Percentiles rank a stretch among this genome's conserved stretches.
phyloP scores from a whole-genome alignment of 495 filamentous ascomycete species.

The Neurospora sp. region DNA sequence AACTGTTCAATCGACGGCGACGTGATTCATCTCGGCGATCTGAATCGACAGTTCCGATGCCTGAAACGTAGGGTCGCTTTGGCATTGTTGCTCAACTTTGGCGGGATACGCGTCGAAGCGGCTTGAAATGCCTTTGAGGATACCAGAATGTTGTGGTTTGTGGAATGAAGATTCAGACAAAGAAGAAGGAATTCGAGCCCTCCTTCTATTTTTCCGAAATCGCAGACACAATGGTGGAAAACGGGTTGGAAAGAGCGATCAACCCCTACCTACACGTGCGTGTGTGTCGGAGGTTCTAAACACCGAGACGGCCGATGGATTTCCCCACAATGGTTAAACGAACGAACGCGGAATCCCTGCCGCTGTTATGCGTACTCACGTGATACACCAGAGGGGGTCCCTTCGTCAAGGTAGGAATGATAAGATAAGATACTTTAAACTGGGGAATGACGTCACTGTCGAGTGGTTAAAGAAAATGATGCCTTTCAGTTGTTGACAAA shows the following conservation, averaged over 20 bases:
- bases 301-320: background rate
- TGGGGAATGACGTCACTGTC: background rate
- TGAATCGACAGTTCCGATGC: background rate
- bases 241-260: background rate
- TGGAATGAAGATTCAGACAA: too few relatives aligned
- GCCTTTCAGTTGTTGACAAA: background rate
- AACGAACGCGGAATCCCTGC: background rate
- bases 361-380: background rate
- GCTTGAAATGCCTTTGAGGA: background rate
- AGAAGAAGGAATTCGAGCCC: background rate
- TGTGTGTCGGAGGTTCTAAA: background rate
- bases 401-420: background rate
- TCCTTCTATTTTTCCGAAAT: background rate
- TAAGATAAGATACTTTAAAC: background rate
- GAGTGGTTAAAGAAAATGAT: background rate
- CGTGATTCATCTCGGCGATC: background rate
- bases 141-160: background rate
- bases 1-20: background rate
- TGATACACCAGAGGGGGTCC: background rate
- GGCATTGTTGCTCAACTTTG: background rate
- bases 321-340: background rate
- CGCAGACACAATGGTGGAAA: background rate
- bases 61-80: background rate
- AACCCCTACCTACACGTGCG: background rate
- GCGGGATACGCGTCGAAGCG: background rate